Evolutionary conservation across 2,329 filamentous ascomycete species (phyloP).

Genomic region (Thermochaetoides dissita): DNA sequence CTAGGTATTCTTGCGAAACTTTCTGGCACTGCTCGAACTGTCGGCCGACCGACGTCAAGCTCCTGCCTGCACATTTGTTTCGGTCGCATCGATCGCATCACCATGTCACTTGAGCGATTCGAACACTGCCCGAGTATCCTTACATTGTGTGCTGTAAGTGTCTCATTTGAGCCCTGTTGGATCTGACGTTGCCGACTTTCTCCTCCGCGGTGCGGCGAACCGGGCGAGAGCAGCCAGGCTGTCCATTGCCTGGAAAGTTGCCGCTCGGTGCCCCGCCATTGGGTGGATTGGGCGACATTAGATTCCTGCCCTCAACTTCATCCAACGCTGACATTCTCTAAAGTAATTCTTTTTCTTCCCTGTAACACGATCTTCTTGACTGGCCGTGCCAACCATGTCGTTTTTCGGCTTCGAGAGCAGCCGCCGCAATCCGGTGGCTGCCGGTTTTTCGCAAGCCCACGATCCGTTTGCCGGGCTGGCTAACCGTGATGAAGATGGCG

Average conservation of each 20-base stretch:
- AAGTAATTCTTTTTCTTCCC: constrained; percentile 8
- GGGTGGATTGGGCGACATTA: too few relatives aligned
- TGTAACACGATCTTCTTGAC: not conserved
- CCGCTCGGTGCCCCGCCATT: too few relatives aligned
- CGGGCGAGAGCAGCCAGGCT: too few relatives aligned
- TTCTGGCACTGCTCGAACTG: too few relatives aligned
- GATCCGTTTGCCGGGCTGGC: constrained; percentile 83
- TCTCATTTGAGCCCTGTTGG: not conserved
- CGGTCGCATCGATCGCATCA: constrained; percentile 9
- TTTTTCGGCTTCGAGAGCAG: constrained; percentile 81
- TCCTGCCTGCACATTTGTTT: not conserved
- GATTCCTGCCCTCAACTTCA: too few relatives aligned
- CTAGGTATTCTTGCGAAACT: too few relatives aligned
- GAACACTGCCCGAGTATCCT: constrained; percentile 5
- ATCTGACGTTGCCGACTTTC: too few relatives aligned
- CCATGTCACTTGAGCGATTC: constrained; percentile 13
- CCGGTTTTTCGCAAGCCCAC: constrained; percentile 68
- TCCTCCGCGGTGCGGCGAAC: too few relatives aligned
- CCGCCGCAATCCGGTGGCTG: constrained; percentile 52
- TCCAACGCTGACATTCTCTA: not conserved
- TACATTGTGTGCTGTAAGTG: constrained; percentile 12
- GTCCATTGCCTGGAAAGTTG: too few relatives aligned
- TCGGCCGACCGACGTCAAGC: too few relatives aligned
- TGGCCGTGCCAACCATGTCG: constrained; percentile 45
- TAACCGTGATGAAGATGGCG: constrained; percentile 45